Evolutionary conservation across 2,329 filamentous ascomycete genomes (phyloP), one percentile per base, ranked within the genome.

Genomic region (Lachnellula willkommii): DNA sequence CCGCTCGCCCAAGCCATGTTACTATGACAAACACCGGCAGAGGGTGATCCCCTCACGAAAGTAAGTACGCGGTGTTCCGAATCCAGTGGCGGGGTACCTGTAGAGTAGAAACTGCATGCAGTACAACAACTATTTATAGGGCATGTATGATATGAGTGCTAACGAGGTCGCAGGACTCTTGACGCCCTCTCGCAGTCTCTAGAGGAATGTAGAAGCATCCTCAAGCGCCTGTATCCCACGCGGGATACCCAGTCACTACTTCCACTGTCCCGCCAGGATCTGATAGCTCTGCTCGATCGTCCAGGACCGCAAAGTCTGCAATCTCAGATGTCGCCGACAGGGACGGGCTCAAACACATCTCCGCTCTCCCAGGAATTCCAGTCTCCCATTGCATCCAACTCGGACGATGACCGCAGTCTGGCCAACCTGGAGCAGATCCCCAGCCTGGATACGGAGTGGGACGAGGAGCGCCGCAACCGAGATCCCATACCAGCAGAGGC

Each of bases 11-110:
- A 89, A 91, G 69, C 79, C 83, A 53, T 93, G 89, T 69, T 85
- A 86, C 65, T 93, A 93, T 70, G 87, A 90, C 63, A 90, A 92
- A 72, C 88, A 90, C 61, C 80, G 88, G 15, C 87, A 89, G 70
- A 77, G 87, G 58, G 83, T 89, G 9, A 85, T 90, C 56, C 88
- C 89, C 0, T 92, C 89, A 8, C 81, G 87, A 71, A 91, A 89
- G 87, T 39, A 51, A 89, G 87, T 39, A 51, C 50, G 47, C 51
- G 22, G 35, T n/a, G 45, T n/a, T 32, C 28, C 35, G 26, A 49
- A 46, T 53, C 43, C 28, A 47, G 47, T 56, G 49, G 51, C 40
- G 53, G 53, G 50, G 50, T 46, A 57, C 9, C 11, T 12, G 28
- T 32, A 32, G 28, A 32, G 28, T 32, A 32, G 28, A 32, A 32